Evolutionary conservation across 2,329 filamentous ascomycete genomes (phyloP).

Genomic region (Claviceps digitariae): DNA sequence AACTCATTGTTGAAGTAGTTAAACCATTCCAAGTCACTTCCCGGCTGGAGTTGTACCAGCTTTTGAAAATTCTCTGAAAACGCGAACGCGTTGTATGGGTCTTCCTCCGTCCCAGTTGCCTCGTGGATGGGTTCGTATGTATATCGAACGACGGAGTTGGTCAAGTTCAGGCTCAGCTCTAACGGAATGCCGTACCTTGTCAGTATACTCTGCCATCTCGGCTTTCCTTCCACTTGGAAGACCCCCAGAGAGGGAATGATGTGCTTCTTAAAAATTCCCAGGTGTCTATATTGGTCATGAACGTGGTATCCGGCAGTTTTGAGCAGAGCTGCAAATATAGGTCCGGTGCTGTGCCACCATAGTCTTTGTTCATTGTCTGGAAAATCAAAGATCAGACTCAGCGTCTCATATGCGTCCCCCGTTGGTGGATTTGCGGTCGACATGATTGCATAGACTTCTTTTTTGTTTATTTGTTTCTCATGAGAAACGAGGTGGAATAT

Average conservation of each 20-base stretch:
- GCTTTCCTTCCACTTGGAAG: neutral
- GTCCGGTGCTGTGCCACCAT: conserved; percentile 3
- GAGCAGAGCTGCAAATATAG: neutral
- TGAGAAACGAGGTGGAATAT: neutral
- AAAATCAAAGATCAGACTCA: neutral
- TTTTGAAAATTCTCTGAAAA: neutral
- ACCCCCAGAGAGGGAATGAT: neutral
- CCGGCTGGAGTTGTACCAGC: neutral
- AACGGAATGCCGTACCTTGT: neutral
- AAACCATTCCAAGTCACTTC: neutral
- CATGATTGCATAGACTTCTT: neutral
- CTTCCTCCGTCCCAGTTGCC: neutral
- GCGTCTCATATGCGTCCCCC: neutral
- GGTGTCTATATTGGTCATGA: neutral
- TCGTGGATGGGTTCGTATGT: conserved; percentile 1
- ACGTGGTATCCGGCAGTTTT: neutral
- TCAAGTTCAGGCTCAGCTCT: conserved; percentile 1
- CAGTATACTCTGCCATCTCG: neutral
- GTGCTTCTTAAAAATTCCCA: neutral
- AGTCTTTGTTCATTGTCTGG: neutral
- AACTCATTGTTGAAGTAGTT: neutral
- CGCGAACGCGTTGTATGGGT: neutral
- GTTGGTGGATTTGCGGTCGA: neutral
- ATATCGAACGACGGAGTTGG: neutral
- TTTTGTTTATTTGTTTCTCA: too few relatives aligned